These are phyloP conservation scores for Excoecaria agallocha DNA, from an alignment of 345 rosid species.

Conservation along the genomic window DNA sequence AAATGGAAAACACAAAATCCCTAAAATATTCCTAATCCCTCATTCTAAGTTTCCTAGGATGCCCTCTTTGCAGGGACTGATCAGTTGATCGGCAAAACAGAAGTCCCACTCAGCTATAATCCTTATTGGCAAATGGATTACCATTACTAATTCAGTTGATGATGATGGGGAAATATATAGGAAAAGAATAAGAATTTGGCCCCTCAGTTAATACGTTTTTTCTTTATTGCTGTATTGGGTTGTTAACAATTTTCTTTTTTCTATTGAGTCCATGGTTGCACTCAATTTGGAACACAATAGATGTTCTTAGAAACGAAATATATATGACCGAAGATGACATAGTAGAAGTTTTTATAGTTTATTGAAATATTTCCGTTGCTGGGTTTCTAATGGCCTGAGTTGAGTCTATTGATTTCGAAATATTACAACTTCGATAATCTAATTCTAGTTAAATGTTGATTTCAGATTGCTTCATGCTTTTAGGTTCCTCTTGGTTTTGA, in stretches of 20 bases:
- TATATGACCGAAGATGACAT: not conserved
- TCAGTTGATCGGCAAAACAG: conserved; percentile 41
- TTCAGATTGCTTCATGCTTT: not conserved
- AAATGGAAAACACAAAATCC: too few relatives aligned
- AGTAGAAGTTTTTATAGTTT: not conserved
- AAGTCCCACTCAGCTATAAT: conserved; percentile 24
- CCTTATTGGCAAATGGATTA: conserved; percentile 26
- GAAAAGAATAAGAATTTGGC: too few relatives aligned
- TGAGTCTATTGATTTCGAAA: not conserved
- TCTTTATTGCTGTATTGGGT: too few relatives aligned
- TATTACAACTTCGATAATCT: not conserved
- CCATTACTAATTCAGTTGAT: conserved; percentile 22
- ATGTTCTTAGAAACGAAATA: not conserved
- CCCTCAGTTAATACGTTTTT: too few relatives aligned
- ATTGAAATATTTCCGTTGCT: not conserved
- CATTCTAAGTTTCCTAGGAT: too few relatives aligned
- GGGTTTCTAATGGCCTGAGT: not conserved
- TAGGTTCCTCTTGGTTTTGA: too few relatives aligned
- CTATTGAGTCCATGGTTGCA: too few relatives aligned
- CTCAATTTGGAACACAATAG: too few relatives aligned
- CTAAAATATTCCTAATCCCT: too few relatives aligned
- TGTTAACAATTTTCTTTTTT: too few relatives aligned
- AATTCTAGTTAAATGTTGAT: not conserved
- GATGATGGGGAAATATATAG: not conserved
- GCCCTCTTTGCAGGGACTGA: conserved; percentile 41